Evolutionary conservation across 1,284 basidiomycete species (phyloP).

Genomic region (Chalciporus sp.): DNA sequence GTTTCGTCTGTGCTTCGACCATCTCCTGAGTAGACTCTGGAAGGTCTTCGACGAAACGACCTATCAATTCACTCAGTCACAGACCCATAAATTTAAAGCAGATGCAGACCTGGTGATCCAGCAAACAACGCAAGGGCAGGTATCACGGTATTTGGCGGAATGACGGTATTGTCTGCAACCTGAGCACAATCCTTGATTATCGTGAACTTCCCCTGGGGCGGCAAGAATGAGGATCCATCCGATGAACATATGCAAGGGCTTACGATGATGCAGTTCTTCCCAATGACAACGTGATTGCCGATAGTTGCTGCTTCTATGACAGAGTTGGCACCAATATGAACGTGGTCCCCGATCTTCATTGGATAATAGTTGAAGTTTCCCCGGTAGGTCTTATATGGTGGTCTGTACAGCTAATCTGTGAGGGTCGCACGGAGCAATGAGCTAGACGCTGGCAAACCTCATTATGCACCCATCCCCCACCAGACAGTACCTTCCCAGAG

Average conservation of each 20-base stretch:
- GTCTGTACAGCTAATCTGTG: constrained; percentile 42
- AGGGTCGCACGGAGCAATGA: neutral
- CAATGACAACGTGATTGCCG: constrained; percentile 93
- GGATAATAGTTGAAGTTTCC: constrained; percentile 97
- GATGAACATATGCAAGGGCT: constrained; percentile 29
- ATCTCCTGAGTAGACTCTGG: constrained; percentile 90
- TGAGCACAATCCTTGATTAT: constrained; percentile 96
- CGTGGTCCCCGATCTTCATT: constrained; percentile 95
- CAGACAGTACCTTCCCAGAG: constrained; percentile 90
- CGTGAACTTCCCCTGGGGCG: constrained; percentile 85
- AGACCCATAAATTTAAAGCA: neutral
- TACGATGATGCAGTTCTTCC: constrained; percentile 93
- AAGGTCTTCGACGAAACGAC: constrained; percentile 79
- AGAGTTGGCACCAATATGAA: constrained; percentile 85
- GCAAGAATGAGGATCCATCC: neutral
- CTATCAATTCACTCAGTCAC: constrained; percentile 43
- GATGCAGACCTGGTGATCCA: constrained; percentile 80
- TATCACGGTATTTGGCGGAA: constrained; percentile 92
- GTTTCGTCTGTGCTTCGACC: constrained; percentile 78
- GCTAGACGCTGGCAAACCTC: constrained; percentile 51
- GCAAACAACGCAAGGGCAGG: constrained; percentile 85
- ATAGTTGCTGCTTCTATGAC: constrained; percentile 95
- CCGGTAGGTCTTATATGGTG: constrained; percentile 88
- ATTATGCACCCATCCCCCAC: constrained; percentile 90
- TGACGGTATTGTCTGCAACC: constrained; percentile 84